Conservation (phyloP, 2,329 filamentous ascomycete species). For the Xylogone sp. region DNA sequence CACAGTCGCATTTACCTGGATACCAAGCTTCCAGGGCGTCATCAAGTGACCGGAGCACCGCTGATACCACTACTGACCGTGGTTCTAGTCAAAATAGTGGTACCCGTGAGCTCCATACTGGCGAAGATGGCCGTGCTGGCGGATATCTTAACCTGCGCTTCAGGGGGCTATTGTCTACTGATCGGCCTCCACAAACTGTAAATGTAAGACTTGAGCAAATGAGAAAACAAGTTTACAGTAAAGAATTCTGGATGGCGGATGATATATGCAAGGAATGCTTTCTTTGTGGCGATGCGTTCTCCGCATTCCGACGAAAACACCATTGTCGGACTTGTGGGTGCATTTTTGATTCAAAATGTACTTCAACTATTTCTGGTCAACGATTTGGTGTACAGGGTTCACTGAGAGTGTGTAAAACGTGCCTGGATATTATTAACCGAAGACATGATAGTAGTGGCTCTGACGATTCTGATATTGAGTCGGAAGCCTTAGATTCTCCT, state of each 20-base stretch:
- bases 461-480: conserved; percentile 81
- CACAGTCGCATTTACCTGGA: conserved; percentile 41
- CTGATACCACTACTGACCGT: conserved; percentile 53
- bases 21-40: conserved; percentile 51
- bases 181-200: conserved; percentile 55
- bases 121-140: conserved; percentile 32
- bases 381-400: conserved; percentile 83
- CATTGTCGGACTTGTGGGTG: conserved; percentile 96
- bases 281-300: conserved; percentile 83
- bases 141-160: conserved; percentile 47
- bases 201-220: conserved; percentile 65
- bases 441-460: conserved; percentile 84
- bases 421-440: conserved; percentile 84
- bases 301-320: conserved; percentile 91
- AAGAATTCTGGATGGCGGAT: conserved; percentile 99
- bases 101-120: conserved; percentile 52
- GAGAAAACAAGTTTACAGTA: conserved; percentile 82
- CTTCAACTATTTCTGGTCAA: conserved; percentile 80
- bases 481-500: conserved; percentile 60
- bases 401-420: conserved; percentile 88
- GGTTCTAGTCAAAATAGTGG: conserved; percentile 57
- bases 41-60: conserved; percentile 53
- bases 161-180: conserved; percentile 52
- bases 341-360: conserved; percentile 97
- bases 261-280: conserved; percentile 98